Conservation (phyloP, 345 rosid species). For the Mercurialis annua region DNA sequence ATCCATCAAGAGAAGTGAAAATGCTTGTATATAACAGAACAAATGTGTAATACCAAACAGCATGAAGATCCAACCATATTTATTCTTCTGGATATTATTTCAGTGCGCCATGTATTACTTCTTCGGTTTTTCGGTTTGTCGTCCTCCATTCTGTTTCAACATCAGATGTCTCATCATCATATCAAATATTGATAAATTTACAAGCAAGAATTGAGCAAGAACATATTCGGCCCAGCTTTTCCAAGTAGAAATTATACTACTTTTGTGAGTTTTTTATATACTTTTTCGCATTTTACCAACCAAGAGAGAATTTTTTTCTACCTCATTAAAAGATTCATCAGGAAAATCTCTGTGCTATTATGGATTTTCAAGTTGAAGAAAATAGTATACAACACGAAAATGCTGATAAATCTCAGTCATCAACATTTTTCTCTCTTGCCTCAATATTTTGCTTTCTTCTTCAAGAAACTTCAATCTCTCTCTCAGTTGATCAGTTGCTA, state of each 20-base stretch:
- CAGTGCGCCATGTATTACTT: not conserved
- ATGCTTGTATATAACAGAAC: too few relatives aligned
- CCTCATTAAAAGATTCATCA: conserved; percentile 11
- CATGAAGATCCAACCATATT: not conserved
- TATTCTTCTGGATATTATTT: conserved; percentile 1
- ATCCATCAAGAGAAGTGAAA: not conserved
- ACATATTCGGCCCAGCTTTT: too few relatives aligned
- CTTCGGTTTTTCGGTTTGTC: conserved; percentile 15
- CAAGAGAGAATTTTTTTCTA: too few relatives aligned
- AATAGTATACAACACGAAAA: conserved; percentile 21
- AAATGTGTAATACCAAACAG: not conserved
- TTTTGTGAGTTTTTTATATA: too few relatives aligned
- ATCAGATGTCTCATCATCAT: too few relatives aligned
- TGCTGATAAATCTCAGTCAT: conserved; percentile 28
- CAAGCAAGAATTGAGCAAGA: too few relatives aligned
- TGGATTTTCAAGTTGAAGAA: conserved; percentile 14
- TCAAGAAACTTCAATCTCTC: conserved; percentile 39
- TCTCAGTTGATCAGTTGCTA: conserved; percentile 23
- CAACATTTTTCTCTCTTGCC: conserved; percentile 35
- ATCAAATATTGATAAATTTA: not conserved
- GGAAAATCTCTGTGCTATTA: not conserved
- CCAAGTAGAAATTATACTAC: too few relatives aligned
- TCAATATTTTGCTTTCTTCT: conserved; percentile 37
- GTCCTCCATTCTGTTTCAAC: conserved; percentile 15
- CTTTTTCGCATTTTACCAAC: too few relatives aligned